Conservation (phyloP, 257 asterid genomes). For the Henckelia pumila region DNA sequence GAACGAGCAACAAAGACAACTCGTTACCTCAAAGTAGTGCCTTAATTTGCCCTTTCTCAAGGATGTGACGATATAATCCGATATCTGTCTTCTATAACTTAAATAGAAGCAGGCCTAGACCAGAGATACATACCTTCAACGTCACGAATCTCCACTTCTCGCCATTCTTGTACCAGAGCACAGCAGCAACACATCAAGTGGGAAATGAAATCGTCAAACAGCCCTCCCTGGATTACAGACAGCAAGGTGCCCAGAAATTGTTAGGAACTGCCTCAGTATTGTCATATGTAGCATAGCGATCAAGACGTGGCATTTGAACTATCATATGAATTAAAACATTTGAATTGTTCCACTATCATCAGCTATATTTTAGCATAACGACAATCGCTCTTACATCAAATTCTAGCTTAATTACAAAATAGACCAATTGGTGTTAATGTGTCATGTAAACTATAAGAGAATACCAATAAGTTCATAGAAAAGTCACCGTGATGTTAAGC, state of each 20-base stretch:
- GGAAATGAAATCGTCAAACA: conserved; percentile 76
- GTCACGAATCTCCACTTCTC: conserved; percentile 74
- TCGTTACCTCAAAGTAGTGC: not conserved
- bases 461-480: not conserved
- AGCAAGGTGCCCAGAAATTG: conserved; percentile 9
- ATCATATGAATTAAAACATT: no score
- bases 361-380: no score
- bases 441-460: not conserved
- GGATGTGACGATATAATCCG: no score
- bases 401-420: no score
- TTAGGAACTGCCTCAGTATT: not conserved
- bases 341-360: not conserved
- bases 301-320: not conserved
- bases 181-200: conserved; percentile 95
- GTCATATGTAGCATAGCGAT: not conserved
- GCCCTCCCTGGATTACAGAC: conserved; percentile 61
- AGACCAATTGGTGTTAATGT: not conserved
- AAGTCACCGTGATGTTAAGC: conserved; percentile 62
- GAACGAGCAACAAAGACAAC: conserved; percentile 1
- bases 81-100: no score
- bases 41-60: not conserved
- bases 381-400: not conserved
- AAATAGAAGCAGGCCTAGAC: not conserved
- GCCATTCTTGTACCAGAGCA: conserved; percentile 89
- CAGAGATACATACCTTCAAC: conserved; percentile 44